Percentiles rank a stretch among this genome's conserved stretches.
phyloP scores from a whole-genome alignment of 2,329 filamentous ascomycete genomes.

The Xylaria sp. region DNA sequence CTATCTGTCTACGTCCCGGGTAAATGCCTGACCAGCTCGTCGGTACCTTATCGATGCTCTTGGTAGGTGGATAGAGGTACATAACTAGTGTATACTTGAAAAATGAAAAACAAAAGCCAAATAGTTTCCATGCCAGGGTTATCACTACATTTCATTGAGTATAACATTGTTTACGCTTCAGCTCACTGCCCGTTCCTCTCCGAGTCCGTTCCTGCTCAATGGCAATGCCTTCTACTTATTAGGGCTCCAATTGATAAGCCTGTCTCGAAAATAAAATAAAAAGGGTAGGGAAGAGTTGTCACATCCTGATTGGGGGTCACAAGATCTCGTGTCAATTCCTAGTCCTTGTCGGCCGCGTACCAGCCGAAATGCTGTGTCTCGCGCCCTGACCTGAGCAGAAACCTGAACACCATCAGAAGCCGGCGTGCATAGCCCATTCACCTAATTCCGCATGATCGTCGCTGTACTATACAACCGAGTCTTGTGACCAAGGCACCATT shows the following conservation, averaged over 20 bases:
- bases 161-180: neutral
- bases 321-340: conserved; percentile 8
- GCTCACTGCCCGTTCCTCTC: neutral
- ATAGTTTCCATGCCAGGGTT: too few species aligned
- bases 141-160: too few species aligned
- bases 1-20: neutral
- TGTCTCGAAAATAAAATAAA: neutral
- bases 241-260: too few species aligned
- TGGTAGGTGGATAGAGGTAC: too few species aligned
- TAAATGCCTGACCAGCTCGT: neutral
- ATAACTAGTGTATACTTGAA: neutral
- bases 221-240: too few species aligned
- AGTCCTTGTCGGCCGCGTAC: conserved; percentile 9
- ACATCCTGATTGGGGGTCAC: conserved; percentile 8
- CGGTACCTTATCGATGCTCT: neutral
- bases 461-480: neutral
- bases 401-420: neutral
- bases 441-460: conserved; percentile 11
- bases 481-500: neutral
- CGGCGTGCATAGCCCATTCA: neutral
- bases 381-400: conserved; percentile 3
- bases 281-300: neutral
- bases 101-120: neutral
- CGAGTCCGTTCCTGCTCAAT: neutral
- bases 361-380: neutral